Evolutionary conservation across 179 eudicot genomes (phyloP).

Genomic region (Corrigiola litoralis): DNA sequence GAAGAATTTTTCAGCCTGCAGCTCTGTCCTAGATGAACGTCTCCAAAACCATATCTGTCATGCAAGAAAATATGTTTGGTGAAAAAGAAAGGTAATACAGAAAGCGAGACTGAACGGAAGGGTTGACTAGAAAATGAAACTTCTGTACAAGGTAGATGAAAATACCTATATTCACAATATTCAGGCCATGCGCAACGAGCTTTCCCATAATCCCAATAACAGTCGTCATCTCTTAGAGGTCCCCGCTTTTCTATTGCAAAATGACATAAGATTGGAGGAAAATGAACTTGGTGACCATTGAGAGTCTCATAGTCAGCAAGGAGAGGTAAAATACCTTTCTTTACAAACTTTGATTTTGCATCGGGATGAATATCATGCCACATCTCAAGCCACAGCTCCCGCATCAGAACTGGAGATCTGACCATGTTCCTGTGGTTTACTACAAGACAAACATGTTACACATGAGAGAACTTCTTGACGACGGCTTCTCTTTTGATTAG

Average conservation of each 20-base stretch:
- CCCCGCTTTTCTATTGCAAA: slow-evolving; percentile 65
- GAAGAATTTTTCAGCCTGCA: slow-evolving; percentile 80
- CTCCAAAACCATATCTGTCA: slow-evolving; percentile 86
- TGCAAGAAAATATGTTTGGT: slow-evolving; percentile 4
- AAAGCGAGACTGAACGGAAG: background rate
- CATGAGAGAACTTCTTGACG: background rate
- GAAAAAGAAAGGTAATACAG: background rate
- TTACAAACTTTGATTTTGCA: slow-evolving; percentile 70
- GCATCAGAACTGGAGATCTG: slow-evolving; percentile 76
- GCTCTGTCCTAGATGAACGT: slow-evolving; percentile 97
- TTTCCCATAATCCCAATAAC: slow-evolving; percentile 96
- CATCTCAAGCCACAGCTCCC: slow-evolving; percentile 98
- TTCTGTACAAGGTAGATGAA: background rate
- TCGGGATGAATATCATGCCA: slow-evolving; percentile 95
- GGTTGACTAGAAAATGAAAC: background rate
- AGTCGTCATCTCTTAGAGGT: slow-evolving; percentile 87
- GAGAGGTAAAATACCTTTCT: slow-evolving; percentile 50
- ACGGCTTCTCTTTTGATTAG: slow-evolving; percentile 1
- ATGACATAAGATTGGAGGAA: slow-evolving; percentile 3
- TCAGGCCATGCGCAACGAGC: slow-evolving; percentile 98
- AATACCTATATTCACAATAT: slow-evolving; percentile 91
- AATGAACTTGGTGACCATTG: background rate
- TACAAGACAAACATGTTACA: slow-evolving; percentile 31
- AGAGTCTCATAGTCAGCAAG: slow-evolving; percentile 2
- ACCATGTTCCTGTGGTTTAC: slow-evolving; percentile 97